Conservation (phyloP, 371 early-diverging fungal genomes). For the Mortierella sp. region DNA sequence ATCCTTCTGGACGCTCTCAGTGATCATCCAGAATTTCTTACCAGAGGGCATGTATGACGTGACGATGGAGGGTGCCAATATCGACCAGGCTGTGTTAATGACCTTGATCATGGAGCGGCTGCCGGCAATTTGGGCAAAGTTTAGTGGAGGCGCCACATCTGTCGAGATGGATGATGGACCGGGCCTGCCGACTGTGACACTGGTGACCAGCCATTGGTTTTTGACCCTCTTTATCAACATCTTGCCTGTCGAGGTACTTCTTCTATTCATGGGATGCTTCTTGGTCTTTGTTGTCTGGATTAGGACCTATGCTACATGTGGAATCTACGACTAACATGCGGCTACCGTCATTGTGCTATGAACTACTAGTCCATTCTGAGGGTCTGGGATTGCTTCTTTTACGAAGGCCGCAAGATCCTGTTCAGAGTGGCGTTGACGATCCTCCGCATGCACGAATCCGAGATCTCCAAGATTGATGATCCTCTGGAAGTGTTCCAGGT, state of each 20-base stretch:
- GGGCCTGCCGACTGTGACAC: slow-evolving; percentile 76
- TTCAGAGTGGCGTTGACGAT: slow-evolving; percentile 86
- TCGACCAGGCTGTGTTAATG: slow-evolving; percentile 84
- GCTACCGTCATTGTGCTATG: not conserved
- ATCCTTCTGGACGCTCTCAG: slow-evolving; percentile 87
- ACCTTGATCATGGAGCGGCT: slow-evolving; percentile 70
- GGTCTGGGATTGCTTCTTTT: slow-evolving; percentile 90
- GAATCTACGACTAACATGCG: not conserved
- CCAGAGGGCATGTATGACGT: slow-evolving; percentile 86
- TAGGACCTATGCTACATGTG: not conserved
- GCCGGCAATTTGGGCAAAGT: slow-evolving; percentile 71
- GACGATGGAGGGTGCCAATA: slow-evolving; percentile 82
- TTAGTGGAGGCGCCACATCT: slow-evolving; percentile 65
- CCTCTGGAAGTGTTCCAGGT: slow-evolving; percentile 75
- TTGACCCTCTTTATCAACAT: slow-evolving; percentile 85
- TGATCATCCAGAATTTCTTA: slow-evolving; percentile 78
- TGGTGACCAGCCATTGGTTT: slow-evolving; percentile 90
- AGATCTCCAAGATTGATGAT: slow-evolving; percentile 72
- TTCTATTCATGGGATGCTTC: no score
- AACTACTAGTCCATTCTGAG: slow-evolving; percentile 73
- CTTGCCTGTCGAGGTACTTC: slow-evolving; percentile 79
- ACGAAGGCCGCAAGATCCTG: slow-evolving; percentile 85
- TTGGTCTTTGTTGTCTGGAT: not conserved
- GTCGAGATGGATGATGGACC: slow-evolving; percentile 68
- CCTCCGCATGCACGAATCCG: slow-evolving; percentile 78